These are phyloP conservation scores for Thuidium tamariscinum DNA, from an alignment of 225 moss, liverwort and hornwort genomes.

Conservation along the genomic window DNA sequence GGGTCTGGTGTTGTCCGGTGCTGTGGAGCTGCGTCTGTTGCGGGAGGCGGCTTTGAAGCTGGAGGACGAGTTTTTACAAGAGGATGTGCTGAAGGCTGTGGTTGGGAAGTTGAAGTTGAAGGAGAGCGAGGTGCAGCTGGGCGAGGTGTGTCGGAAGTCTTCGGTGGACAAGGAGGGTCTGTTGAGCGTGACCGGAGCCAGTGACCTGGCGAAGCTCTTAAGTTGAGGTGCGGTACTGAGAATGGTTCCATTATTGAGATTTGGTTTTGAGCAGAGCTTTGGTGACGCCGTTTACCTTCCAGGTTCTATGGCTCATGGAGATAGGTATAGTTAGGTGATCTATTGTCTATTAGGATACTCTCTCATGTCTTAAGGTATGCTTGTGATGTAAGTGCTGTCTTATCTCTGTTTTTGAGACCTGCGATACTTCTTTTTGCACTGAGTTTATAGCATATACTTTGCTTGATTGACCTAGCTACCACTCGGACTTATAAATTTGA, in stretches of 20 bases:
- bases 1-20: constrained; percentile 28
- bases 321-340: not conserved
- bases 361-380: not conserved
- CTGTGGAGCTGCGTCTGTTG: constrained; percentile 37
- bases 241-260: not conserved
- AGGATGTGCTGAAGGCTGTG: constrained; percentile 32
- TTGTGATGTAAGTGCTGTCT: not conserved
- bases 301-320: not conserved
- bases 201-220: constrained; percentile 8
- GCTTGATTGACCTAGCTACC: not conserved
- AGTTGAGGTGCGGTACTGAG: not conserved
- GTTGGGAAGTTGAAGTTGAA: constrained; percentile 23
- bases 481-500: not conserved
- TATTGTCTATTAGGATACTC: not conserved
- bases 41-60: constrained; percentile 34
- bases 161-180: constrained; percentile 33
- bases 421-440: not conserved
- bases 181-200: constrained; percentile 1
- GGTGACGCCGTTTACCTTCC: not conserved
- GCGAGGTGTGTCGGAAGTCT: constrained; percentile 23
- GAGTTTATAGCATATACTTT: not conserved
- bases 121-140: constrained; percentile 31
- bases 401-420: not conserved
- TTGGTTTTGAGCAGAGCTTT: not conserved
- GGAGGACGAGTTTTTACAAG: constrained; percentile 55